phyloP scores from a whole-genome alignment of 1,139 yeast genomes.

The Suhomyces bribrorum region DNA sequence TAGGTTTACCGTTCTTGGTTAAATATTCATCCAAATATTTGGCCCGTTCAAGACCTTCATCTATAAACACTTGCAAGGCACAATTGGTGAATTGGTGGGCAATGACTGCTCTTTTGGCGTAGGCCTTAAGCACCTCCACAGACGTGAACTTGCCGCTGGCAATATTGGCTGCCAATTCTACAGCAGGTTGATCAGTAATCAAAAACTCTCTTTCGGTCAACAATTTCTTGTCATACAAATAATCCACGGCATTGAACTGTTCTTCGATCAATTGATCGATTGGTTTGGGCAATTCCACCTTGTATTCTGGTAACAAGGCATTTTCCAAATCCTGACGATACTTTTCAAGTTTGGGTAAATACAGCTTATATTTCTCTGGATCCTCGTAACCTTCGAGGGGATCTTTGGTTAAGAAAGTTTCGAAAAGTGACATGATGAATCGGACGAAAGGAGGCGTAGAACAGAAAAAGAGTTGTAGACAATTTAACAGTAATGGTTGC shows the following conservation, averaged over 20 bases:
- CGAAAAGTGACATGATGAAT: constrained; percentile 17
- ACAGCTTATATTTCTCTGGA: constrained; percentile 35
- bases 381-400: constrained; percentile 40
- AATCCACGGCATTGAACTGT: constrained; percentile 49
- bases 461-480: neutral
- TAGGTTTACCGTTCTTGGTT: constrained; percentile 53
- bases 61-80: constrained; percentile 57
- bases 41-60: constrained; percentile 58
- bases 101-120: constrained; percentile 57
- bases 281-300: constrained; percentile 42
- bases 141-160: constrained; percentile 44
- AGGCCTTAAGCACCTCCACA: constrained; percentile 47
- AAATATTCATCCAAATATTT: constrained; percentile 53
- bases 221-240: constrained; percentile 42
- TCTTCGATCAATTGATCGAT: constrained; percentile 39
- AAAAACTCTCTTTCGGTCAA: constrained; percentile 46
- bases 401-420: constrained; percentile 35
- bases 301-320: constrained; percentile 43
- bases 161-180: constrained; percentile 36
- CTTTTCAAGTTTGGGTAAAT: constrained; percentile 52
- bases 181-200: constrained; percentile 50
- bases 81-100: constrained; percentile 63
- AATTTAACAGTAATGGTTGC: neutral
- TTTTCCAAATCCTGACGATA: constrained; percentile 46
- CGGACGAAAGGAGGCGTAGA: neutral